Evolutionary conservation across 441 rosid genomes (phyloP).

Genomic region (Iberis amara): DNA sequence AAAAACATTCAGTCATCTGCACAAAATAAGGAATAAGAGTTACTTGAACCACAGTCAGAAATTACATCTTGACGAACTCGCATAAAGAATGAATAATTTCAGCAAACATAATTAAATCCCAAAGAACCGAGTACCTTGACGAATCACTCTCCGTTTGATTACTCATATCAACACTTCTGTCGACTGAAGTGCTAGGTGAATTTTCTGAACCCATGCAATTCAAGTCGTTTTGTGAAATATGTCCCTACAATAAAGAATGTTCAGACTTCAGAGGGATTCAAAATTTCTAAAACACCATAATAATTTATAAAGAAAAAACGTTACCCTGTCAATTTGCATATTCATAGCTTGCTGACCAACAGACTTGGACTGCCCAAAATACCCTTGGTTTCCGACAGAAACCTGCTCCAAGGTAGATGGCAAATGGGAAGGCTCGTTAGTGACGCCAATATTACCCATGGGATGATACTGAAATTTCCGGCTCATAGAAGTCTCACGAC

Average conservation of each 20-base stretch:
- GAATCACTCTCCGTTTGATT: conserved; percentile 38
- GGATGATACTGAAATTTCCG: conserved; percentile 89
- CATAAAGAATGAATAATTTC: background rate
- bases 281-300: conserved; percentile 4
- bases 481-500: conserved; percentile 41
- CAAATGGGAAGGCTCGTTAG: conserved; percentile 38
- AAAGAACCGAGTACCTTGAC: conserved; percentile 45
- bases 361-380: conserved; percentile 41
- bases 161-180: conserved; percentile 37
- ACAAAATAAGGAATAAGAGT: background rate
- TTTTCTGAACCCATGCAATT: conserved; percentile 37
- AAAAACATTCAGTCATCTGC: conserved; percentile 1
- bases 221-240: conserved; percentile 36
- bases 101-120: conserved; percentile 2
- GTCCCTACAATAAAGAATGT: conserved; percentile 33
- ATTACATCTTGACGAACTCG: background rate
- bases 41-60: background rate
- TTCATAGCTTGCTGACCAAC: conserved; percentile 38
- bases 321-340: conserved; percentile 46
- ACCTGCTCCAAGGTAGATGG: conserved; percentile 36
- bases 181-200: conserved; percentile 36
- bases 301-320: conserved; percentile 4
- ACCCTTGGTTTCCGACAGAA: conserved; percentile 39
- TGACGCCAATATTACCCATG: conserved; percentile 67
- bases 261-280: conserved; percentile 19